A percentile compares a stretch with the other conserved stretches of the same genome.
phyloP scores from a whole-genome alignment of 345 rosid species.

The Trapa bicornis region DNA sequence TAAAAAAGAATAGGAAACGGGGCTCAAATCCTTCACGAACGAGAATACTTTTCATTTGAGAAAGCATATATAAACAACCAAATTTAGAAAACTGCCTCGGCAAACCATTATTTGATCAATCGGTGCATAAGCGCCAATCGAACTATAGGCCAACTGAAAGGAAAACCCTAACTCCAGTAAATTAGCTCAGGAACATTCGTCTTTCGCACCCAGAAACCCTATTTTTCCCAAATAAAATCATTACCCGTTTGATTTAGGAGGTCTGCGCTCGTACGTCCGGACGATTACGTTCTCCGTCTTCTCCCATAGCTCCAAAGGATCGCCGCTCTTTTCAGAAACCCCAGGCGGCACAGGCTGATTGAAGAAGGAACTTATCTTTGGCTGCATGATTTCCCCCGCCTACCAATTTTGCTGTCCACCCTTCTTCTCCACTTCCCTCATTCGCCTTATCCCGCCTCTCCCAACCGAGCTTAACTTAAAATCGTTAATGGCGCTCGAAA shows the following conservation, averaged over 20 bases:
- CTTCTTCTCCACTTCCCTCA: background rate
- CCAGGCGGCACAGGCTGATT: slow-evolving; percentile 21
- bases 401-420: background rate
- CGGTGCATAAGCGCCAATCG: background rate
- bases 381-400: slow-evolving; percentile 35
- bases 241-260: slow-evolving; percentile 29
- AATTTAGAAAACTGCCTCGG: no score
- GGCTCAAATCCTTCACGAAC: no score
- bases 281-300: slow-evolving; percentile 20
- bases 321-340: slow-evolving; percentile 15
- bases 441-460: no score
- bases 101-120: background rate
- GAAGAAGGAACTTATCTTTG: slow-evolving; percentile 57
- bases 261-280: slow-evolving; percentile 47
- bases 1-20: no score
- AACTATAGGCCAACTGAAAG: background rate
- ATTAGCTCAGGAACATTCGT: background rate
- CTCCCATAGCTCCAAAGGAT: slow-evolving; percentile 34
- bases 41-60: no score
- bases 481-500: background rate
- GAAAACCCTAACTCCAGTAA: background rate
- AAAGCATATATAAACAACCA: no score
- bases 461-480: background rate
- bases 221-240: background rate
- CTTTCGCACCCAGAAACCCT: background rate